Percentiles rank a stretch among this genome's conserved stretches.
phyloP scores from a whole-genome alignment of 2,329 filamentous ascomycete species.

The Acrocalymma vagum region DNA sequence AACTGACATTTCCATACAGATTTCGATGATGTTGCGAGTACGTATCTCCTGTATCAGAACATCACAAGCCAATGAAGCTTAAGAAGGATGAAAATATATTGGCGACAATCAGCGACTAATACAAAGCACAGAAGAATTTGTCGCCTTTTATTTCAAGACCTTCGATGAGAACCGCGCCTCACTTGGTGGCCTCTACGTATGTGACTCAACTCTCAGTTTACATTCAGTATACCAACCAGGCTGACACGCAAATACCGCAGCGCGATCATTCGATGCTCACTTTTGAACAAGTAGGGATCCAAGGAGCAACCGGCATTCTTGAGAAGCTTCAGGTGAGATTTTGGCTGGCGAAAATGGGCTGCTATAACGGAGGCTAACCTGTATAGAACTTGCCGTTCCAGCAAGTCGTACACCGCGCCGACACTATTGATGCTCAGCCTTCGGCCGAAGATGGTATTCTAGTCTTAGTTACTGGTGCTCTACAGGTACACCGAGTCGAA shows the following conservation, averaged over 20 bases:
- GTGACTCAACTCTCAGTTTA: conserved; percentile 40
- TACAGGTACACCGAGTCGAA: conserved; percentile 69
- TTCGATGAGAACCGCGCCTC: conserved; percentile 77
- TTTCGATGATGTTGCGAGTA: conserved; percentile 50
- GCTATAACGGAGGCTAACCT: conserved; percentile 21
- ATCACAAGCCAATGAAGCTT: too few relatives aligned
- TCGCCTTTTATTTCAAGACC: conserved; percentile 87
- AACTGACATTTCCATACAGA: conserved; percentile 23
- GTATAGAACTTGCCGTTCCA: conserved; percentile 78
- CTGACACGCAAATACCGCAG: conserved; percentile 55
- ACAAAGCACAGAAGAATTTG: conserved; percentile 76
- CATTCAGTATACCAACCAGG: neutral
- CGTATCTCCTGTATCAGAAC: conserved; percentile 33
- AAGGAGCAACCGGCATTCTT: conserved; percentile 72
- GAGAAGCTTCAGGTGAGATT: conserved; percentile 80
- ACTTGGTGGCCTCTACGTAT: conserved; percentile 82
- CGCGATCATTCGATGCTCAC: conserved; percentile 89
- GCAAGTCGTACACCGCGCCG: conserved; percentile 80
- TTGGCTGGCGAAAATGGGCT: neutral
- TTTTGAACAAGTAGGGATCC: conserved; percentile 77
- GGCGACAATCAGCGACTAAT: conserved; percentile 20
- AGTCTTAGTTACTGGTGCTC: conserved; percentile 86
- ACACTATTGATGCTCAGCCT: conserved; percentile 85
- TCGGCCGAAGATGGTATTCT: conserved; percentile 74
- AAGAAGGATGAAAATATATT: neutral